phyloP scores from a whole-genome alignment of 306 rosid species.

The Sicyos baderoa region DNA sequence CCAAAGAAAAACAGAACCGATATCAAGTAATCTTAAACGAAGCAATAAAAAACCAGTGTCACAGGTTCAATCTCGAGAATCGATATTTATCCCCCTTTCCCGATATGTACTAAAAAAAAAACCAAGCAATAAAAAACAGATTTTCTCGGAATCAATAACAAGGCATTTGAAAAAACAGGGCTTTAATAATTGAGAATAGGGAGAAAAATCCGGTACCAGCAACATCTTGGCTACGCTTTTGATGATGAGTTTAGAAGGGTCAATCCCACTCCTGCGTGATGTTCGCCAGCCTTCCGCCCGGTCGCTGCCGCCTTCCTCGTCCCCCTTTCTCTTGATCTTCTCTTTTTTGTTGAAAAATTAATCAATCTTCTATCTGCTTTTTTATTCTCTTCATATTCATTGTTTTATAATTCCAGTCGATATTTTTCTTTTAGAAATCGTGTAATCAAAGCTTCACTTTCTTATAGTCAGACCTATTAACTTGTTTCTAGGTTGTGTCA shows the following conservation, averaged over 20 bases:
- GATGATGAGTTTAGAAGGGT: constrained; percentile 76
- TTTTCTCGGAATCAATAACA: not conserved
- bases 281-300: constrained; percentile 30
- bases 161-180: constrained; percentile 16
- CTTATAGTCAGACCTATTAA: too few relatives aligned
- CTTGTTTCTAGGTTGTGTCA: too few relatives aligned
- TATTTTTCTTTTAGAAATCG: too few relatives aligned
- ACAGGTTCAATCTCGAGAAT: too few relatives aligned
- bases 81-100: too few relatives aligned
- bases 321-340: constrained; percentile 58
- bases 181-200: not conserved
- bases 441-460: too few relatives aligned
- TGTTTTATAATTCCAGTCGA: too few relatives aligned
- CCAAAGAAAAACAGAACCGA: constrained; percentile 17
- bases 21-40: not conserved
- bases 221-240: constrained; percentile 72
- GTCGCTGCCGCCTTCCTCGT: constrained; percentile 27
- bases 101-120: too few relatives aligned
- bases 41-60: constrained; percentile 15
- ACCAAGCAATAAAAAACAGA: constrained; percentile 14
- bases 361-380: too few relatives aligned
- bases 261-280: constrained; percentile 92
- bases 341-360: constrained; percentile 20
- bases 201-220: constrained; percentile 45
- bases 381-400: too few relatives aligned